A percentile compares a stretch with the other conserved stretches of the same genome.
Conservation (phyloP, 2,329 filamentous ascomycete genomes). For the Hymenoscyphus occultus region DNA sequence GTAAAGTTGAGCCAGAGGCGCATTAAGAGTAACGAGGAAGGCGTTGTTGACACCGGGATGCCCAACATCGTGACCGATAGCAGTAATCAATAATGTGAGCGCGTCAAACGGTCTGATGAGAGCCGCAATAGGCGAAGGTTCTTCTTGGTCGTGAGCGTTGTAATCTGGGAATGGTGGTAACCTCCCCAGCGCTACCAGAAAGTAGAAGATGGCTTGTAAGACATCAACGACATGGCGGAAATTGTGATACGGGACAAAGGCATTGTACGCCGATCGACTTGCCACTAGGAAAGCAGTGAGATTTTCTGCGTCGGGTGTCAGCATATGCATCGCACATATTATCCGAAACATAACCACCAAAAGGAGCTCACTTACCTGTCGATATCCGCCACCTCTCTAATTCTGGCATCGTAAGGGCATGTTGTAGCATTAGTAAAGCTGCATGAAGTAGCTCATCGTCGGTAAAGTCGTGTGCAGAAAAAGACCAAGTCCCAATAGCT, state of each 20-base stretch:
- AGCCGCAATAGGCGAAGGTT: conserved; percentile 61
- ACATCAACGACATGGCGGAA: conserved; percentile 97
- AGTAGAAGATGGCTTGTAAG: conserved; percentile 87
- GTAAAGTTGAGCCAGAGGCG: conserved; percentile 90
- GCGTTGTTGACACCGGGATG: conserved; percentile 98
- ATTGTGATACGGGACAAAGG: conserved; percentile 95
- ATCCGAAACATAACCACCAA: conserved; percentile 28
- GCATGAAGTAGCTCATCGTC: conserved; percentile 89
- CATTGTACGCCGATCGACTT: conserved; percentile 91
- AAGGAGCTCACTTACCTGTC: conserved; percentile 55
- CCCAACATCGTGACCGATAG: conserved; percentile 97
- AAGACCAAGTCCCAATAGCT: conserved; percentile 73
- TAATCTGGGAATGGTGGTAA: conserved; percentile 62
- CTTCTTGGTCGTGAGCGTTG: conserved; percentile 9
- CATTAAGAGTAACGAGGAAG: conserved; percentile 87
- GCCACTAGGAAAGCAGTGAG: conserved; percentile 83
- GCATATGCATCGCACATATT: conserved; percentile 33
- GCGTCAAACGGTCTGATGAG: conserved; percentile 85
- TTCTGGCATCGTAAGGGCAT: conserved; percentile 79
- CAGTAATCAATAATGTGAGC: conserved; percentile 83
- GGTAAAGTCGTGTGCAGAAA: conserved; percentile 83
- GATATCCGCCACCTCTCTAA: conserved; percentile 77
- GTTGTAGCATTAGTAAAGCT: conserved; percentile 84
- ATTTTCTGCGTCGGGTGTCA: conserved; percentile 60
- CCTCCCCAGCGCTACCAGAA: conserved; percentile 76